Percentiles rank a stretch among this genome's conserved stretches.
These are phyloP conservation scores for Apiotrichum sp. DNA, from an alignment of 1,284 basidiomycete genomes.

Conservation along the genomic window DNA sequence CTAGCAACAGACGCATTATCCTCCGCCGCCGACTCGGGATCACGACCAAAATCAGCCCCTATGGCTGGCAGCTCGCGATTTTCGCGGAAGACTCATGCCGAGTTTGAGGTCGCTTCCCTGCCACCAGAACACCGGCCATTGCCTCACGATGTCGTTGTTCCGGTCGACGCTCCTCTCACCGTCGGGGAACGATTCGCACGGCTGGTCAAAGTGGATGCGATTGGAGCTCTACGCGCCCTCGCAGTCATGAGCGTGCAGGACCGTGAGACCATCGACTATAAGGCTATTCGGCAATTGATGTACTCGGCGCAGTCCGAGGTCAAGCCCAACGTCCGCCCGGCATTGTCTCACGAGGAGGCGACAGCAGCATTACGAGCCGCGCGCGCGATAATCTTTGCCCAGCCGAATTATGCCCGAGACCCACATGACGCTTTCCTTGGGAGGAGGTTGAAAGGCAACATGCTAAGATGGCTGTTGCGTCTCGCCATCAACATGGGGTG, in stretches of 20 bases:
- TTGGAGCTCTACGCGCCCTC: slow-evolving; percentile 10
- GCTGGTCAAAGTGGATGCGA: slow-evolving; percentile 2
- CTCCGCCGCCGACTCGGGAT: no score
- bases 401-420: background rate
- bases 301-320: slow-evolving; percentile 2
- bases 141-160: background rate
- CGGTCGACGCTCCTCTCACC: slow-evolving; percentile 3
- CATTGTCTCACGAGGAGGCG: background rate
- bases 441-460: background rate
- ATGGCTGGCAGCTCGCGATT: no score
- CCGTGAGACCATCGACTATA: slow-evolving; percentile 2
- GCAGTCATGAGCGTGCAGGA: background rate
- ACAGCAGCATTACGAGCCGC: background rate
- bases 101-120: background rate
- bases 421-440: slow-evolving; percentile 6
- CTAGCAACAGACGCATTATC: background rate
- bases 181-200: slow-evolving; percentile 12
- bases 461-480: slow-evolving; percentile 12
- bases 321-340: background rate
- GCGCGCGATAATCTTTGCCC: slow-evolving; percentile 8
- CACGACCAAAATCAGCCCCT: no score
- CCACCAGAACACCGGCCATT: background rate
- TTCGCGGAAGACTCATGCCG: no score
- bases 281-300: slow-evolving; percentile 10
- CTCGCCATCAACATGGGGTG: slow-evolving; percentile 9